Evolutionary conservation across 208 protist species (phyloP).

Genomic region (Acanthamoeba quina): DNA sequence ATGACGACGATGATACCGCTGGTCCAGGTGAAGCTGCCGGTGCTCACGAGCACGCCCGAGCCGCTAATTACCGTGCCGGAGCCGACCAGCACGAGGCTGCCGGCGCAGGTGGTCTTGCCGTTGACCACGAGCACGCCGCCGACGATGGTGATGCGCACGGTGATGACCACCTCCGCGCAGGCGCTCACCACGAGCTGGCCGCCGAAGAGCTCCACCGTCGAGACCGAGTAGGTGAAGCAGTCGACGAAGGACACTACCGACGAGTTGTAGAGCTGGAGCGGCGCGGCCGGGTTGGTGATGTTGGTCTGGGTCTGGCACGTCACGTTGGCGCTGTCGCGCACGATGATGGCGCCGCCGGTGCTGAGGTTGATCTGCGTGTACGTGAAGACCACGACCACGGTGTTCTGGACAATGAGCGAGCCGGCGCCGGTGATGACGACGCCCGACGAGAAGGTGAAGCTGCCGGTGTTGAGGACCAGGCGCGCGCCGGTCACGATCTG

Average conservation of each 20-base stretch:
- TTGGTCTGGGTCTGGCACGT: conserved; percentile 16
- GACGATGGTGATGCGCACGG: conserved; percentile 42
- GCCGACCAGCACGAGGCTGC: conserved; percentile 4
- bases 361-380: background rate
- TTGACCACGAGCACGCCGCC: conserved; percentile 20
- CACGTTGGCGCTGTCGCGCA: conserved; percentile 62
- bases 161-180: conserved; percentile 14
- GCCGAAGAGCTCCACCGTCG: conserved; percentile 15
- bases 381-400: background rate
- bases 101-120: background rate
- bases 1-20: conserved; percentile 13
- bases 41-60: background rate
- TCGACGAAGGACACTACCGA: conserved; percentile 24
- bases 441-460: conserved; percentile 17
- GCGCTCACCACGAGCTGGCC: background rate
- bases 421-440: conserved; percentile 2
- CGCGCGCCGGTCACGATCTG: background rate
- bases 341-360: background rate
- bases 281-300: background rate
- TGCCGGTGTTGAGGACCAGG: conserved; percentile 19
- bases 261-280: conserved; percentile 30
- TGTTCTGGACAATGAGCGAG: background rate
- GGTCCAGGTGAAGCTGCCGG: conserved; percentile 21
- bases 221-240: conserved; percentile 17
- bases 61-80: conserved; percentile 27